A percentile compares a stretch with the other conserved stretches of the same genome.
Conservation (phyloP, 2,329 filamentous ascomycete species). For the Neofusicoccum sp. region DNA sequence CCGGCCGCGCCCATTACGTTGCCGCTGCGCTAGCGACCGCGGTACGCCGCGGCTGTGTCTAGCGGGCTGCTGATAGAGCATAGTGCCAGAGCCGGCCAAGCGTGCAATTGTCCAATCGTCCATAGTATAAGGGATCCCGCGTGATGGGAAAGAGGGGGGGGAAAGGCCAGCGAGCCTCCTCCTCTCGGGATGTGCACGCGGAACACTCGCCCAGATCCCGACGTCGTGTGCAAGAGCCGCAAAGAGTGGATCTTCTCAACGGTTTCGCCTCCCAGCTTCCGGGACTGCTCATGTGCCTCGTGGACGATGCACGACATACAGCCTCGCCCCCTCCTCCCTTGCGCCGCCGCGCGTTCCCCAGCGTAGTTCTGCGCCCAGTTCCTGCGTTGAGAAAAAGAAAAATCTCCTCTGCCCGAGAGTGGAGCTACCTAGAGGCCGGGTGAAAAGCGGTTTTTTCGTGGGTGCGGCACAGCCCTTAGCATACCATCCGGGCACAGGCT, state of each 20-base stretch:
- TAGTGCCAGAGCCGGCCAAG: neutral
- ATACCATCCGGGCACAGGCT: no score
- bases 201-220: neutral
- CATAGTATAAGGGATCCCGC: neutral
- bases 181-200: neutral
- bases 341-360: slow-evolving; percentile 2
- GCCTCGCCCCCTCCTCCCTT: neutral
- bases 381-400: neutral
- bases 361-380: neutral
- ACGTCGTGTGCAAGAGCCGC: slow-evolving; percentile 11
- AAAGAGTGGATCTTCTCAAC: slow-evolving; percentile 15
- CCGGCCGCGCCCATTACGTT: no score
- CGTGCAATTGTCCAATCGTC: neutral
- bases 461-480: neutral
- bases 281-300: slow-evolving; percentile 13
- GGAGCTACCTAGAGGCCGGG: neutral
- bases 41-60: neutral
- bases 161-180: neutral
- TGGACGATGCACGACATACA: slow-evolving; percentile 12
- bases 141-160: neutral
- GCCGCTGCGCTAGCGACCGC: slow-evolving; percentile 1
- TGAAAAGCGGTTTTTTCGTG: neutral
- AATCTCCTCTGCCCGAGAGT: neutral
- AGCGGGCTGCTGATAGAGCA: neutral
- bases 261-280: slow-evolving; percentile 11